Evolutionary conservation across 805 yeast species (phyloP), one percentile per base, ranked within the genome.

Genomic region (Starmerella ratchasimensis): DNA sequence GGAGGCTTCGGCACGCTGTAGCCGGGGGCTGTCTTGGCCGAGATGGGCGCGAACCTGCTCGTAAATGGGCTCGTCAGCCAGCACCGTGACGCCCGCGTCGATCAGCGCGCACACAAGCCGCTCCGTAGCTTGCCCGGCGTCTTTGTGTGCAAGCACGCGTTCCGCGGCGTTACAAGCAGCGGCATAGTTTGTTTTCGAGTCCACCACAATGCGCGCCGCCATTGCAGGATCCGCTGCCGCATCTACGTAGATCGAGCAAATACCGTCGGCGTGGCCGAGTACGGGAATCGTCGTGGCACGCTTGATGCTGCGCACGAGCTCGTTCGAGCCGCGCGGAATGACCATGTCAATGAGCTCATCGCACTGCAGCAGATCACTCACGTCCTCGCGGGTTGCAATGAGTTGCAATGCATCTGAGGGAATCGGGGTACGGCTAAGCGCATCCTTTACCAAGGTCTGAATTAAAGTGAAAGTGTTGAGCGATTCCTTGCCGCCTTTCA

Each of bases 151-250:
- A 39, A 90, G 67, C 22, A 90, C 59, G 24, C 90, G 82, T 59
- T 90, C 99, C 38, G 73, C 88, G 6, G 98, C 96, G 57, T 90
- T 90, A 60, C 99, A 90, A n/a, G 94, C 99, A 10, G 98, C 98
- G 34, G 97, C 96, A 56, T 90, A 90, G 58, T 84, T 86, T 0
- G 95, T 83, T 60, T 90, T 90, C 4, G 95, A 71, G 59, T 90
- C 99, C 20, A 82, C 71, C 4, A 74, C 66, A 22, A 90, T 72
- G 39, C 72, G 71, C 24, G 69, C 65, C 0, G 96, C 93, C 72
- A 81, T 84, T 11, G 58, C 70, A 10, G 80, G 44, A 51, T 84
- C 88, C 5, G 90, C 90, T 35, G 70, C 73, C 39, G 69, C 71
- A 56, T 86, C 93, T 19, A 88, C 66, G 52, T 73, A 90, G 6